Base-by-base conservation (phyloP, 1,284 basidiomycete genomes). In the Neotropicomus parvogracilis region DNA sequence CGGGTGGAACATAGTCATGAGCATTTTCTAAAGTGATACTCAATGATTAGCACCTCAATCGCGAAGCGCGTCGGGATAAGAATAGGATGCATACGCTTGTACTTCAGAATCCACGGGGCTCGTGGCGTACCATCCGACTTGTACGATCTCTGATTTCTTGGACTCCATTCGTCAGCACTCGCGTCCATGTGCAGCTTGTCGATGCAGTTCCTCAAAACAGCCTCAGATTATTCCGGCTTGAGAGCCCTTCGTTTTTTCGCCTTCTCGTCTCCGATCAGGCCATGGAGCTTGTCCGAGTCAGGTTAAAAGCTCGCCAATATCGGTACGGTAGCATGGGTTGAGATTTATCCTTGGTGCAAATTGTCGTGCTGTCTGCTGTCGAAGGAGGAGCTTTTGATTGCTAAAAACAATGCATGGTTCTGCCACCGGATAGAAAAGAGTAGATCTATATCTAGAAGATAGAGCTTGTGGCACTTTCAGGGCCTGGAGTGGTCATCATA, bases 371-470 rank as follows among this genome's bases (percentile, higher is more conserved):
- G 33, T 2, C n/a, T 36, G n/a, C n/a, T 19, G 21, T 27, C 14
- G 34, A 27, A 27, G 10, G 32, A 11, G 48, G 27, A 16, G 28
- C 8, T n/a, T 8, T 35, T 9, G 13, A 6, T 35, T 47, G 44
- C 44, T 44, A 47, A 14, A 9, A 10, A 21, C 47, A 49, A 10
- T 40, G 20, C 11, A 40, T 24, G 9, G 28, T 21, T 16, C 37
- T 41, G 13, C 48, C 33, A 9, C 26, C 38, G 28, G 26, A 6
- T n/a, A 48, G 12, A 33, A 37, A 41, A 26, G 44, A 31, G 17
- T 40, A 36, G 12, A 29, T 34, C 44, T 37, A 40, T 12, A 21
- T 48, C 33, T 47, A 14, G 33, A 49, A 47, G 17, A 47, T 47
- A 19, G 31, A 48, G 16, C 38, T 38, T 36, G 38, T 41, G 11